Percentiles rank a stretch among this genome's conserved stretches.
phyloP scores from a whole-genome alignment of 441 rosid species.

The Croton setiger region DNA sequence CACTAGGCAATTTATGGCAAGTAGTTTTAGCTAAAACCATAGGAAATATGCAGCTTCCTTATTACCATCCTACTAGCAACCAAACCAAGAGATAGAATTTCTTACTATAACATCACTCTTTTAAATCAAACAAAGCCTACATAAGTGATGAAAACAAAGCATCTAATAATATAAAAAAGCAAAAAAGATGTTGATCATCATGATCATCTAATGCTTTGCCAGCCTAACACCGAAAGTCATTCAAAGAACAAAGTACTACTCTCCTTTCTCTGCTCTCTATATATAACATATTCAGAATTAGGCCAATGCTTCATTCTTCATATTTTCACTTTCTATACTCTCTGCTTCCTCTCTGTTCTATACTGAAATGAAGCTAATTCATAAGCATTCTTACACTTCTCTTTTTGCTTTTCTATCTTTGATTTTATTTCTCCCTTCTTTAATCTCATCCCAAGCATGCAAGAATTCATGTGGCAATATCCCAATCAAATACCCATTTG shows the following conservation, averaged over 20 bases:
- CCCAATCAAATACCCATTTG: slow-evolving; percentile 71
- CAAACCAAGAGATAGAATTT: background rate
- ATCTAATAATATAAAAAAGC: slow-evolving; percentile 23
- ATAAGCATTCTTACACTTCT: slow-evolving; percentile 12
- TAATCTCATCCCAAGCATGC: slow-evolving; percentile 57
- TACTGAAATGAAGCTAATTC: slow-evolving; percentile 28
- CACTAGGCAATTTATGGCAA: background rate
- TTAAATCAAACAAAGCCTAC: background rate
- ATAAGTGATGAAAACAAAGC: slow-evolving; percentile 17
- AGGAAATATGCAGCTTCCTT: background rate
- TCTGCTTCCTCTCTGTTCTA: background rate
- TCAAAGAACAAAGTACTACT: background rate
- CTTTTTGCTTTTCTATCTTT: slow-evolving; percentile 26
- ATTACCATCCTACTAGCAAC: background rate
- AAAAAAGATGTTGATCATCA: slow-evolving; percentile 17
- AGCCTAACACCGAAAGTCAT: slow-evolving; percentile 28
- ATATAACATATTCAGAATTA: background rate
- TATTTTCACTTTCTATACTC: background rate
- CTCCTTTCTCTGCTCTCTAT: background rate
- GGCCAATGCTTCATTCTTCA: slow-evolving; percentile 3
- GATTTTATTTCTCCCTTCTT: slow-evolving; percentile 27
- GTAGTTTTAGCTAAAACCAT: background rate
- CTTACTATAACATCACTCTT: slow-evolving; percentile 5
- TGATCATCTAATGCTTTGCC: slow-evolving; percentile 6
- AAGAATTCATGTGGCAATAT: slow-evolving; percentile 59